A percentile compares a stretch with the other conserved stretches of the same genome.
phyloP scores from a whole-genome alignment of 495 filamentous ascomycete species.

The Hyaloscypha finlandica region DNA sequence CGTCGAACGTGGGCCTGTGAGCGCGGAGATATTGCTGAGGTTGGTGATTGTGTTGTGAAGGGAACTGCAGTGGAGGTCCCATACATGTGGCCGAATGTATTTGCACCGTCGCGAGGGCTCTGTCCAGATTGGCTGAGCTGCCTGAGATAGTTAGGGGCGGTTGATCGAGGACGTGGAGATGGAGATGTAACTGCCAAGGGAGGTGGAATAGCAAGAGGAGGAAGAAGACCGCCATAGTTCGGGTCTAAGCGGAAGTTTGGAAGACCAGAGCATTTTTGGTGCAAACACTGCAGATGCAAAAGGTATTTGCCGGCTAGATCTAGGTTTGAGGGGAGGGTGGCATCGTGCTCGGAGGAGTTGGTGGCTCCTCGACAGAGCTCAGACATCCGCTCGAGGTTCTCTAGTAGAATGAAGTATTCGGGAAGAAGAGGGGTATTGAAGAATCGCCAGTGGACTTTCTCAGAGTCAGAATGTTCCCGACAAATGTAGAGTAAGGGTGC shows the following conservation, averaged over 20 bases:
- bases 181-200: too few species aligned
- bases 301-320: conserved; percentile 17
- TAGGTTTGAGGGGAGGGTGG: conserved; percentile 15
- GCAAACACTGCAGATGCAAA: conserved; percentile 13
- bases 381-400: conserved; percentile 38
- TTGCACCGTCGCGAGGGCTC: too few species aligned
- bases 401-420: conserved; percentile 38
- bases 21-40: conserved; percentile 13
- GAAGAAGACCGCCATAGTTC: conserved; percentile 10
- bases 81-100: too few species aligned
- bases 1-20: neutral
- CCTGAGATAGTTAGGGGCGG: too few species aligned
- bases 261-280: conserved; percentile 7
- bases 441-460: conserved; percentile 34
- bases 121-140: too few species aligned
- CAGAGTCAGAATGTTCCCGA: neutral
- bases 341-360: conserved; percentile 19
- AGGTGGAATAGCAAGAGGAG: conserved; percentile 9
- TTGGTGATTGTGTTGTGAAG: conserved; percentile 2
- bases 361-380: conserved; percentile 31
- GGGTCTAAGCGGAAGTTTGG: conserved; percentile 18
- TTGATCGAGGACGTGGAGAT: too few species aligned
- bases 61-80: neutral
- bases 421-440: conserved; percentile 27
- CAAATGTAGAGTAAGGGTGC: neutral